Evolutionary conservation across 2,329 filamentous ascomycete species (phyloP).

Genomic region (Alternaria sp.): DNA sequence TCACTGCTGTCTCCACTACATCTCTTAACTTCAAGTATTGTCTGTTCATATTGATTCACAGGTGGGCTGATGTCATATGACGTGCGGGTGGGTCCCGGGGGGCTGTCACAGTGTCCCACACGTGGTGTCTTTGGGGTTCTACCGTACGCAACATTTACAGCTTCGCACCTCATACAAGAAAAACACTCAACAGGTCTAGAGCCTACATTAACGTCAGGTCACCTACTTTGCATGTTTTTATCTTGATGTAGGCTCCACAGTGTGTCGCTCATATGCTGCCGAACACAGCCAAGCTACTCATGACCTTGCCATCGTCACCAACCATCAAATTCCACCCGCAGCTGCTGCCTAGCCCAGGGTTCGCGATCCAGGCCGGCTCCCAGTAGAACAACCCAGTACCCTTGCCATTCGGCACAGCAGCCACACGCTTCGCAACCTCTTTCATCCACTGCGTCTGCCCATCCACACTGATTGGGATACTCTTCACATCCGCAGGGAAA

Average conservation of each 20-base stretch:
- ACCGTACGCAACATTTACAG: conserved; percentile 7
- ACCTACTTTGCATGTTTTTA: too few relatives aligned
- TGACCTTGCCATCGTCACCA: conserved; percentile 59
- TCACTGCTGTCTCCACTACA: background rate
- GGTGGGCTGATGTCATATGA: background rate
- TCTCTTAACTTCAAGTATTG: background rate
- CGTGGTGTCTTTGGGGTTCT: background rate
- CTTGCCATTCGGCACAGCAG: conserved; percentile 59
- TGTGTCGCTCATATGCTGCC: conserved; percentile 45
- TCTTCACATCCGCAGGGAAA: conserved; percentile 66
- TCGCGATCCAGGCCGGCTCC: conserved; percentile 75
- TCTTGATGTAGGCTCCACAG: too few relatives aligned
- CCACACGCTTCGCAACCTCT: conserved; percentile 64
- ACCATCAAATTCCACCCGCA: conserved; percentile 71
- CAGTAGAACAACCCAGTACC: conserved; percentile 70
- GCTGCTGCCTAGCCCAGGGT: conserved; percentile 68
- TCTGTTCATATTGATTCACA: background rate
- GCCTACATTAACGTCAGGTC: too few relatives aligned
- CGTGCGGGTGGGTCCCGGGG: background rate
- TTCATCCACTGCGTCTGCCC: conserved; percentile 70
- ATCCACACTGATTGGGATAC: conserved; percentile 66
- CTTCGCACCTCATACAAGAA: background rate
- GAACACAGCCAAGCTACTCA: conserved; percentile 65
- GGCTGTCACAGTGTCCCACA: background rate
- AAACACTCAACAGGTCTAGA: too few relatives aligned